Evolutionary conservation across 176 grass and related monocot genomes (phyloP), one percentile per base, ranked within the genome.

Genomic region (Aegilops longissima): DNA sequence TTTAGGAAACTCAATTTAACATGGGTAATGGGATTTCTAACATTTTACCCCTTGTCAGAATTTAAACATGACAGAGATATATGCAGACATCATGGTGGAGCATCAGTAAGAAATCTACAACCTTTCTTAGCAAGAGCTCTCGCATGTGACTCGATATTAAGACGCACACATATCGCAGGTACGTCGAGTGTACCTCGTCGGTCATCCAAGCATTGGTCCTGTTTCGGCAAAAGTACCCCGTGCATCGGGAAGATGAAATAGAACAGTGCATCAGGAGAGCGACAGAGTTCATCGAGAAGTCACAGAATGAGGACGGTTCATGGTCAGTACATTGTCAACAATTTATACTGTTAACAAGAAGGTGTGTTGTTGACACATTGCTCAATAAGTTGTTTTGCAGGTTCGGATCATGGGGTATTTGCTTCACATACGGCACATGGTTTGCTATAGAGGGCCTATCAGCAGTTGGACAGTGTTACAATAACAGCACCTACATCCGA

Each of bases 61-160:
- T 56, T 85, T 95, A 31, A 95, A 95, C 71, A 84, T 92, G 88
- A 91, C 94, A 71, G 94, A 95, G 52, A 95, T 93, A 72, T 93
- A 93, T 40, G 80, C 70, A 17, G 91, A 93, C 61, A 63, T 88
- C 35, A 93, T 95, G 83, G 83, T 95, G 56, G 94, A 95, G 49
- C 87, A 89, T 93, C 78, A 86, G 94, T 95, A 93, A 91, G 91
- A 59, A 30, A 40, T 86, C 61, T 61, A 82, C 20, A 83, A 80
- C 66, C 6, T 67, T 67, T 85, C 17, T 65, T 51, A 77, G 23
- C 29, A 70, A 83, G n/a, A 73, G 20, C 14, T 85, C 17, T 79
- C 5, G 58, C 67, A 17, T 66, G 27, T 29, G n/a, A 64, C 44
- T 59, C 27, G 27, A 65, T 49, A 69, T n/a, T 90, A 77, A 76